phyloP scores from a whole-genome alignment of 2,329 filamentous ascomycete genomes.

The Ophiostoma fasciatum region DNA sequence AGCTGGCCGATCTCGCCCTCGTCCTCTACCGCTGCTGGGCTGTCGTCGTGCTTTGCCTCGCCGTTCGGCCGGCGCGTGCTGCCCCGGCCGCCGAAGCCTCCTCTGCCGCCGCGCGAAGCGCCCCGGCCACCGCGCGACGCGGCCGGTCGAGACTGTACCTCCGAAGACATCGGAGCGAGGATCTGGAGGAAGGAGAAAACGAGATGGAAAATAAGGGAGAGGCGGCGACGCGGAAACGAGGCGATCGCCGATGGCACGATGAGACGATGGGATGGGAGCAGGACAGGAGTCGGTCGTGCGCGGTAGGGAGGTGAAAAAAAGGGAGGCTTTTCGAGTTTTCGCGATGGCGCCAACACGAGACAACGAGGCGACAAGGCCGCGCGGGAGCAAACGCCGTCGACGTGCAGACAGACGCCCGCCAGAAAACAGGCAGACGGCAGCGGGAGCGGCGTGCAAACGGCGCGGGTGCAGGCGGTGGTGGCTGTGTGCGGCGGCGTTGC shows the following conservation, averaged over 20 bases:
- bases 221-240: too few species aligned
- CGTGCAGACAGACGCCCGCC: slow-evolving; percentile 3
- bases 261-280: background rate
- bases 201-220: background rate
- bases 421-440: slow-evolving; percentile 1
- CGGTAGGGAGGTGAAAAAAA: slow-evolving; percentile 3
- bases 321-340: slow-evolving; percentile 3
- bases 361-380: background rate
- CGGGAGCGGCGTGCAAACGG: too few species aligned
- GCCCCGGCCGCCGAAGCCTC: slow-evolving; percentile 55
- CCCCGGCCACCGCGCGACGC: slow-evolving; percentile 72
- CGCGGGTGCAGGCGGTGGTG: too few species aligned
- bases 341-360: slow-evolving; percentile 1
- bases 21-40: slow-evolving; percentile 50
- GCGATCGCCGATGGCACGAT: slow-evolving; percentile 1
- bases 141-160: slow-evolving; percentile 73
- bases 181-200: slow-evolving; percentile 17
- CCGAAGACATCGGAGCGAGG: slow-evolving; percentile 89
- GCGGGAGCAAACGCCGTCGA: background rate
- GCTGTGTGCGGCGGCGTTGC: too few species aligned
- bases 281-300: too few species aligned
- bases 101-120: slow-evolving; percentile 72
- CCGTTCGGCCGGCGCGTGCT: slow-evolving; percentile 64
- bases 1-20: slow-evolving; percentile 83
- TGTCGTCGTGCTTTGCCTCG: slow-evolving; percentile 45